Conservation (phyloP, 1,139 yeast species). For the Suhomyces choctaworum region DNA sequence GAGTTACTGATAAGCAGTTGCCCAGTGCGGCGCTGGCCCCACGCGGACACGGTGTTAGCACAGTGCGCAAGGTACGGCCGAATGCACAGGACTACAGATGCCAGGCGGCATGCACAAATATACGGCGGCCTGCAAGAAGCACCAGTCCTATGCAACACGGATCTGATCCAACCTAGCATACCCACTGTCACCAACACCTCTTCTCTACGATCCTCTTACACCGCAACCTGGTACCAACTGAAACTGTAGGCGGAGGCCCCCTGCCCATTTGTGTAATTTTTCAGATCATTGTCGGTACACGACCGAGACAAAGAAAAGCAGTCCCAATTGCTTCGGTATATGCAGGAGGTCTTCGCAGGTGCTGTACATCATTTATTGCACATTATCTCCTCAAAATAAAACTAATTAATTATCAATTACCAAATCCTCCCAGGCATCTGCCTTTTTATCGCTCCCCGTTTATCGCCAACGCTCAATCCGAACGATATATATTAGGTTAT, state of each 20-base stretch:
- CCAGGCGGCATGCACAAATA: too few relatives aligned
- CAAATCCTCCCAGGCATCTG: constrained; percentile 4
- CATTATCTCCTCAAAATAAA: constrained; percentile 2
- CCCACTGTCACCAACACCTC: too few relatives aligned
- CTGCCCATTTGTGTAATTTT: constrained; percentile 6
- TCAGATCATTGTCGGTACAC: constrained; percentile 7
- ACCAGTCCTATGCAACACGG: too few relatives aligned
- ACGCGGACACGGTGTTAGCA: background rate
- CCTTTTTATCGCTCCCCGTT: constrained; percentile 1
- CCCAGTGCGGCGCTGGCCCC: background rate
- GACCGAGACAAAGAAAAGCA: constrained; percentile 7
- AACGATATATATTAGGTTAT: constrained; percentile 12
- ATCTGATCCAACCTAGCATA: too few relatives aligned
- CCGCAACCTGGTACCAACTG: too few relatives aligned
- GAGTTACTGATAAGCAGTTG: background rate
- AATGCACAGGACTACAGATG: too few relatives aligned
- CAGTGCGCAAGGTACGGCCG: too few relatives aligned
- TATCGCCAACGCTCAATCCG: constrained; percentile 2
- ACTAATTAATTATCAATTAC: background rate
- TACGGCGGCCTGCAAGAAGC: too few relatives aligned
- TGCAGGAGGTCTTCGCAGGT: constrained; percentile 5
- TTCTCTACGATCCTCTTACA: too few relatives aligned
- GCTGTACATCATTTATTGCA: background rate
- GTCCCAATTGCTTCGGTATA: constrained; percentile 7
- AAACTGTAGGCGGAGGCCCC: too few relatives aligned